These are phyloP conservation scores for Aspergillus fructus DNA, from an alignment of 2,329 filamentous ascomycete species.

Conservation along the genomic window DNA sequence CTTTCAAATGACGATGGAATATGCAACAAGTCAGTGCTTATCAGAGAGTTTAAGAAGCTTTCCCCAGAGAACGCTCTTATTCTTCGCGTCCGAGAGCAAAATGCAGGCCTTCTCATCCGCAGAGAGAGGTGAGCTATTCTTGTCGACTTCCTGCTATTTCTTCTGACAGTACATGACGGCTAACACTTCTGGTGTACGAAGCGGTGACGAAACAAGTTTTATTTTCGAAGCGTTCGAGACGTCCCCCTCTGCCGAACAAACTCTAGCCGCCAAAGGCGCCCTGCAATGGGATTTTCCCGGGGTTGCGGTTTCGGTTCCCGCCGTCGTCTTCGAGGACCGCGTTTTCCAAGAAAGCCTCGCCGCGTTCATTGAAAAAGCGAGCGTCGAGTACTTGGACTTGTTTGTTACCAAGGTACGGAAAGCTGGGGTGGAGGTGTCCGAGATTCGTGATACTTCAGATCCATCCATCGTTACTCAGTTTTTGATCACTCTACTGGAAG, in stretches of 20 bases:
- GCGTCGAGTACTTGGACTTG: constrained; percentile 51
- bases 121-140: constrained; percentile 13
- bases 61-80: constrained; percentile 38
- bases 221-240: constrained; percentile 64
- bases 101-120: constrained; percentile 49
- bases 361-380: constrained; percentile 57
- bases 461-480: constrained; percentile 61
- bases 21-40: constrained; percentile 23
- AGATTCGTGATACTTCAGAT: constrained; percentile 58
- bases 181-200: neutral
- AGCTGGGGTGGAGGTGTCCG: constrained; percentile 48
- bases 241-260: constrained; percentile 53
- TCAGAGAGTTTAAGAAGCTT: constrained; percentile 28
- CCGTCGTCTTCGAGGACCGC: constrained; percentile 34
- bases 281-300: constrained; percentile 63
- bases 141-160: neutral
- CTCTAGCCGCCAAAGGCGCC: constrained; percentile 53
- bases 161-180: neutral
- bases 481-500: constrained; percentile 61
- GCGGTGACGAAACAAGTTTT: constrained; percentile 25
- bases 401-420: constrained; percentile 57
- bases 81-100: constrained; percentile 50
- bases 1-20: constrained; percentile 14
- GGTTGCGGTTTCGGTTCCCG: constrained; percentile 49
- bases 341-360: constrained; percentile 52